Conservation (phyloP, 2,329 filamentous ascomycete genomes). For the Fusarium piperis region DNA sequence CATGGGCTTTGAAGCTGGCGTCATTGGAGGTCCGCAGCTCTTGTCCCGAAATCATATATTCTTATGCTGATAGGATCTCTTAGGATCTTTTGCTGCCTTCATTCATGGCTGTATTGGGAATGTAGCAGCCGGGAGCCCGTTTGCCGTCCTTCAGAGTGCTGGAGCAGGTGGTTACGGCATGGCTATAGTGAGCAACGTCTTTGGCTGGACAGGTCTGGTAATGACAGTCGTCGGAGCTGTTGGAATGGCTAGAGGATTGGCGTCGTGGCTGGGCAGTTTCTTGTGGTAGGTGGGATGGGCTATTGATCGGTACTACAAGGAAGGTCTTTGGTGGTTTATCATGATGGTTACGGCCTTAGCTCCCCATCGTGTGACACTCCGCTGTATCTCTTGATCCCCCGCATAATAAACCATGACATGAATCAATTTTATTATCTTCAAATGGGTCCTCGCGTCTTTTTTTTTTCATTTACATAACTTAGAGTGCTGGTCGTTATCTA, state of each 20-base stretch:
- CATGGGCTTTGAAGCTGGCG: not conserved
- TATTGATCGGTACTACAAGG: not conserved
- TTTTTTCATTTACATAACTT: not conserved
- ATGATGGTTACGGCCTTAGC: not conserved
- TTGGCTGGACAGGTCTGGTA: not conserved
- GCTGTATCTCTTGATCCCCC: not conserved
- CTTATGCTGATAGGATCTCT: not conserved
- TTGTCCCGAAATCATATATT: not conserved
- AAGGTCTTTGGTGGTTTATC: not conserved
- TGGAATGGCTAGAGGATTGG: not conserved
- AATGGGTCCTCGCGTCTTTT: not conserved
- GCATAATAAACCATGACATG: not conserved
- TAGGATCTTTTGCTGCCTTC: not conserved
- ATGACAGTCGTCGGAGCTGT: not conserved
- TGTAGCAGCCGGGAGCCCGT: constrained; percentile 35
- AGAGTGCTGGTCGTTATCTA: not conserved
- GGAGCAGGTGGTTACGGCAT: constrained; percentile 40
- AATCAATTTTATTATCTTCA: not conserved
- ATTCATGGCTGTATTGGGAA: constrained; percentile 43
- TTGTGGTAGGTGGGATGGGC: not conserved
- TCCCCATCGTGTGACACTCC: not conserved
- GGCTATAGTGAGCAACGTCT: not conserved
- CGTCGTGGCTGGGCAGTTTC: not conserved
- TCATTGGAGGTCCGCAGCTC: not conserved
- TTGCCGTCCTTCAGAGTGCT: constrained; percentile 45